Evolutionary conservation across 1,284 basidiomycete species (phyloP).

Genomic region (Boletus semigastroideus): DNA sequence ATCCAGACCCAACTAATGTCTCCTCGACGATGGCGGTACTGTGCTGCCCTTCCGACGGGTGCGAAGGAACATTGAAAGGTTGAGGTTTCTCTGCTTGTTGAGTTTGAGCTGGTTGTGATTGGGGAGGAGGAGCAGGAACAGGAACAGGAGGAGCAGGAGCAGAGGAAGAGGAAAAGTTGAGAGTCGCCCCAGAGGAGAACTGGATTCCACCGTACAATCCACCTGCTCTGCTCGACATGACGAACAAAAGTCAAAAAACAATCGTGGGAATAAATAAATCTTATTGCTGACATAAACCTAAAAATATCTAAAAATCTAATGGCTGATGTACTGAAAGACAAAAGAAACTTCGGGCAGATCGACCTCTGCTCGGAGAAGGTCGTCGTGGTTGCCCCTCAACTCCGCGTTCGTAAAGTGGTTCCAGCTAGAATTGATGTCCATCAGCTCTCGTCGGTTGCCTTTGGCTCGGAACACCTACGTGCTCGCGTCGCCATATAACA

Average conservation of each 20-base stretch:
- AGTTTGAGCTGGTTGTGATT: constrained; percentile 9
- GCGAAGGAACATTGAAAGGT: constrained; percentile 8
- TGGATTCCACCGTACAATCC: constrained; percentile 81
- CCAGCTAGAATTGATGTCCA: constrained; percentile 67
- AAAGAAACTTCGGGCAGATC: constrained; percentile 85
- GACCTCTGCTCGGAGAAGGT: constrained; percentile 89
- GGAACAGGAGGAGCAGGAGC: constrained; percentile 20
- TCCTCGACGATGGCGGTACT: constrained; percentile 23
- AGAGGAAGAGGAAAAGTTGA: constrained; percentile 34
- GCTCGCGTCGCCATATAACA: constrained; percentile 97
- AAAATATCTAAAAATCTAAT: constrained; percentile 42
- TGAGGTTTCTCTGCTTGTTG: constrained; percentile 17
- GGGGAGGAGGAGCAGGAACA: constrained; percentile 14
- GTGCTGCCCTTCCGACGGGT: constrained; percentile 16
- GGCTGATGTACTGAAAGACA: constrained; percentile 91
- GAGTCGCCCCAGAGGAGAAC: constrained; percentile 62
- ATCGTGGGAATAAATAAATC: constrained; percentile 17
- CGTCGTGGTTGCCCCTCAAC: constrained; percentile 92
- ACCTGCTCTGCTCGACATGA: constrained; percentile 72
- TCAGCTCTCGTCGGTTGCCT: constrained; percentile 4
- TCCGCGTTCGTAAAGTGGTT: constrained; percentile 94
- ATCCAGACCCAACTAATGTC: constrained; percentile 27
- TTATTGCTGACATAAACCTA: too few species aligned
- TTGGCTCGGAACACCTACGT: constrained; percentile 62
- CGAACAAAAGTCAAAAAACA: constrained; percentile 21